Conservation (phyloP, 345 rosid species). For the Conringia planisiliqua region DNA sequence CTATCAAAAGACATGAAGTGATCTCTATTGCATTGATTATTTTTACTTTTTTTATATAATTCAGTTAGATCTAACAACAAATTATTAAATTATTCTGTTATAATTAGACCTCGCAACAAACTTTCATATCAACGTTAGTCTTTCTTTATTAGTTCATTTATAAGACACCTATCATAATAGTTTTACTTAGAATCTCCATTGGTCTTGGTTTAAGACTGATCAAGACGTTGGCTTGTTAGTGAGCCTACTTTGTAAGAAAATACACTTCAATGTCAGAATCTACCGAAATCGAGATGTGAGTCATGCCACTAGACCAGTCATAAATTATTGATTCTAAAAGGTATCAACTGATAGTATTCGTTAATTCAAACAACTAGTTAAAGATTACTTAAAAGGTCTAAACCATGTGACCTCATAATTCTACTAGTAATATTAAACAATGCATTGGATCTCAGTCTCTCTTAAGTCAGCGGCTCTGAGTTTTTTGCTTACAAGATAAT, state of each 20-base stretch:
- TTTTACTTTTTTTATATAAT: not conserved
- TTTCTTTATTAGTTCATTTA: not conserved
- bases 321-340: not conserved
- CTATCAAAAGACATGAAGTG: not conserved
- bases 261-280: not conserved
- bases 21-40: not conserved
- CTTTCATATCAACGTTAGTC: slow-evolving; percentile 10
- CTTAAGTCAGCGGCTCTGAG: slow-evolving; percentile 18
- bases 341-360: not conserved
- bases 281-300: not conserved
- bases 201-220: not conserved
- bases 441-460: slow-evolving; percentile 17
- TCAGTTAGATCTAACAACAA: slow-evolving; percentile 2
- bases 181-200: not conserved
- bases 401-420: slow-evolving; percentile 18
- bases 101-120: slow-evolving; percentile 24
- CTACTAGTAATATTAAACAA: not conserved
- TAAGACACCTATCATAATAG: not conserved
- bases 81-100: not conserved
- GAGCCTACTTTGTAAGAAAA: not conserved
- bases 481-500: slow-evolving; percentile 31
- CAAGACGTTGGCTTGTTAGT: not conserved
- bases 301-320: not conserved
- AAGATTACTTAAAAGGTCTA: not conserved
- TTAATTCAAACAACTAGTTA: not conserved